These are phyloP conservation scores for Hypoxylon rickii DNA, from an alignment of 495 filamentous ascomycete species.

Conservation along the genomic window DNA sequence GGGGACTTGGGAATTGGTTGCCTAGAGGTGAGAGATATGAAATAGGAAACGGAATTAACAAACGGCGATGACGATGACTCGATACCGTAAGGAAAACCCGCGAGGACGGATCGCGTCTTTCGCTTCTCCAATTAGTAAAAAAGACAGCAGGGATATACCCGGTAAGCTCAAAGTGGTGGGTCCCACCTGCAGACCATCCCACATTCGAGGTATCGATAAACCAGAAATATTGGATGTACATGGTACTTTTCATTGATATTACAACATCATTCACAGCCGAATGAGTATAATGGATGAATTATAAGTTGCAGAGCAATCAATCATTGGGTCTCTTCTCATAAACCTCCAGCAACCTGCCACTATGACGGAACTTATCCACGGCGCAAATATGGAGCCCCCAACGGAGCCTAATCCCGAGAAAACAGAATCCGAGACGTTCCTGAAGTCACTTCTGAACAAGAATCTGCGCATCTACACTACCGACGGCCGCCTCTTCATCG, in stretches of 20 bases:
- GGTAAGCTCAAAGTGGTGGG: conserved; percentile 4
- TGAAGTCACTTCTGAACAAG: conserved; percentile 63
- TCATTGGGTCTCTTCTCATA: too few relatives aligned
- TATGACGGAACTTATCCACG: background rate
- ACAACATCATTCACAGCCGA: too few relatives aligned
- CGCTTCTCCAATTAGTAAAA: background rate
- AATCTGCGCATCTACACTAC: conserved; percentile 79
- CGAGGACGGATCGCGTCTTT: conserved; percentile 12
- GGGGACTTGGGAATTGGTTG: conserved; percentile 16
- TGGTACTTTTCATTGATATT: too few relatives aligned
- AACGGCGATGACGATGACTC: conserved; percentile 29
- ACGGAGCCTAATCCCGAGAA: conserved; percentile 32
- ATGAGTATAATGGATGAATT: too few relatives aligned
- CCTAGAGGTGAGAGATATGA: conserved; percentile 1
- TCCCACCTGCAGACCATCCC: background rate
- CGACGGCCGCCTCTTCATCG: conserved; percentile 86
- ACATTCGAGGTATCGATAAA: conserved; percentile 38
- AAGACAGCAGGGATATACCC: background rate
- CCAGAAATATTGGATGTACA: too few relatives aligned
- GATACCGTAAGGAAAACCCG: conserved; percentile 15
- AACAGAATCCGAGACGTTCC: conserved; percentile 46
- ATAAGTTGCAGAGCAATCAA: too few relatives aligned
- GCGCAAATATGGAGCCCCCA: conserved; percentile 15
- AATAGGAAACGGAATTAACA: background rate
- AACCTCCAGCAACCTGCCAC: too few relatives aligned